Percentiles rank a stretch among this genome's conserved stretches.
Evolutionary conservation across 2,329 filamentous ascomycete genomes (phyloP).

Genomic region (Apiospora koreana): DNA sequence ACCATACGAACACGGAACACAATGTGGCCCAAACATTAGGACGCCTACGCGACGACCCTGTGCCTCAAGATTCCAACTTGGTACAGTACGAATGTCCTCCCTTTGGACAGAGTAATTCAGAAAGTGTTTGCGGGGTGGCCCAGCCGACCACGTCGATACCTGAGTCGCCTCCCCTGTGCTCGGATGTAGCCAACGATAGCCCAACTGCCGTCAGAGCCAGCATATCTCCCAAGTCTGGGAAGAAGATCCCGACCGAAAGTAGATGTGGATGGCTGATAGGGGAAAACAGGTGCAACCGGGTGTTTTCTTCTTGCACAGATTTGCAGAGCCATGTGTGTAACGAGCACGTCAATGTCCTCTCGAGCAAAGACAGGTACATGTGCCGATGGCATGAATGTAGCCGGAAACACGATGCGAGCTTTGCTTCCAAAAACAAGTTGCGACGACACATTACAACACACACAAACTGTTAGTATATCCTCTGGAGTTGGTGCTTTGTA

Average conservation of each 20-base stretch:
- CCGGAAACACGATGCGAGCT: constrained; percentile 27
- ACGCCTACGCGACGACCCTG: constrained; percentile 27
- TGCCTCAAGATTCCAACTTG: constrained; percentile 15
- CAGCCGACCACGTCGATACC: constrained; percentile 12
- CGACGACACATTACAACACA: constrained; percentile 34
- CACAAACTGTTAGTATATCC: constrained; percentile 28
- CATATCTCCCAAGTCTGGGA: constrained; percentile 9
- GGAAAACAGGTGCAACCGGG: constrained; percentile 22
- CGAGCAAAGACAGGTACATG: constrained; percentile 29
- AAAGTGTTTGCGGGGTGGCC: constrained; percentile 15
- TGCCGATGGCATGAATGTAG: constrained; percentile 33
- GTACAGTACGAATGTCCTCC: constrained; percentile 20
- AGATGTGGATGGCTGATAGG: constrained; percentile 28
- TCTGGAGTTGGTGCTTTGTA: not conserved
- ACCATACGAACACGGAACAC: constrained; percentile 33
- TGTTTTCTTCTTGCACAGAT: constrained; percentile 23
- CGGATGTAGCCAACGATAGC: constrained; percentile 11
- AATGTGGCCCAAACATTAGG: constrained; percentile 30
- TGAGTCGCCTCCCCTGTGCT: constrained; percentile 11
- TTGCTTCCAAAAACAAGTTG: constrained; percentile 34
- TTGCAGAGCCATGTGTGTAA: constrained; percentile 30
- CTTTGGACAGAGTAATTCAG: constrained; percentile 13
- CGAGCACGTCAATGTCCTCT: constrained; percentile 25
- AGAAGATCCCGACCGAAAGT: constrained; percentile 10
- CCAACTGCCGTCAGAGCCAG: constrained; percentile 6